These are phyloP conservation scores for Fallopia convolvulus DNA, from an alignment of 148 eudicot species.

Conservation along the genomic window DNA sequence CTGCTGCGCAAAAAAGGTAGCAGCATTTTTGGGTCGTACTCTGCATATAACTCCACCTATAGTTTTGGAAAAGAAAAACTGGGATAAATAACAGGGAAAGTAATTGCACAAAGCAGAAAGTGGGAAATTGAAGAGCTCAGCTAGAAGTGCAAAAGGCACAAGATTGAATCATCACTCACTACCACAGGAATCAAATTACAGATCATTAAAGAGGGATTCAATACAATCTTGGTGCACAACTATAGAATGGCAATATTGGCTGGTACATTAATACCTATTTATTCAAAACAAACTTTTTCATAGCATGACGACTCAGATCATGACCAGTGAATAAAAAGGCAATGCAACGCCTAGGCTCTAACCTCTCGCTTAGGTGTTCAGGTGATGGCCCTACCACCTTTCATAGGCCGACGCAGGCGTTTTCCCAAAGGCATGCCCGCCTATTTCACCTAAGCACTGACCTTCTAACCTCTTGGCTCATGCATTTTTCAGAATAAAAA, in stretches of 20 bases:
- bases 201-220: neutral
- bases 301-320: neutral
- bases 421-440: no score
- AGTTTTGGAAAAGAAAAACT: conserved; percentile 13
- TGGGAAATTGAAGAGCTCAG: neutral
- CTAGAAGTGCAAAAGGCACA: neutral
- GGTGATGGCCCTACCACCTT: no score
- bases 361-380: no score
- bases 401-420: no score
- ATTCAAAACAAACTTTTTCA: neutral
- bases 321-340: neutral
- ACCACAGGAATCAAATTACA: neutral
- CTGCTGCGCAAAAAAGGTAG: conserved; percentile 93
- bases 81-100: neutral
- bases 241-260: neutral
- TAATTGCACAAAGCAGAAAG: neutral
- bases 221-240: neutral
- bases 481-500: no score
- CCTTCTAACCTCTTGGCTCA: no score
- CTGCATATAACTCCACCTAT: conserved; percentile 97
- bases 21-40: conserved; percentile 77
- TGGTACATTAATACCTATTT: neutral
- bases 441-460: no score
- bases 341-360: no score
- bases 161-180: neutral